Evolutionary conservation across 192 early-diverging fungal genomes (phyloP).

Genomic region (Umbelopsis ramanniana): DNA sequence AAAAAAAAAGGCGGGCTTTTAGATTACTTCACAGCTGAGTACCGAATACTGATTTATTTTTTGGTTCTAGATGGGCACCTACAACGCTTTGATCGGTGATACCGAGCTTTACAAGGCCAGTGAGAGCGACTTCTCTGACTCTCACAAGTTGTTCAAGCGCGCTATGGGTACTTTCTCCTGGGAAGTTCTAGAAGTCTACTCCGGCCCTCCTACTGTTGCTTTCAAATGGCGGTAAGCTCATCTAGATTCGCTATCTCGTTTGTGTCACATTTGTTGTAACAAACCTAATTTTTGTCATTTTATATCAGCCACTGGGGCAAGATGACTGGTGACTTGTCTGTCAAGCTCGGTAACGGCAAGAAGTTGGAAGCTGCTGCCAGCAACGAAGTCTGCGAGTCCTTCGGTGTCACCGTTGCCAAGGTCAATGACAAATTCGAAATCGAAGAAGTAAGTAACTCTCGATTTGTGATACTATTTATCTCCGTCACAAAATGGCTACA

Average conservation of each 20-base stretch:
- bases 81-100: constrained; percentile 52
- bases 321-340: constrained; percentile 42
- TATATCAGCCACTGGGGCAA: constrained; percentile 41
- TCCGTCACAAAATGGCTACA: no score
- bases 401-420: constrained; percentile 45
- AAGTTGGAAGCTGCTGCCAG: constrained; percentile 44
- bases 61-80: constrained; percentile 41
- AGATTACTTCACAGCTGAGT: neutral
- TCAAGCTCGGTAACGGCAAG: constrained; percentile 40
- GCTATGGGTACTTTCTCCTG: constrained; percentile 45
- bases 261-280: neutral
- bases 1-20: neutral
- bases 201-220: constrained; percentile 49
- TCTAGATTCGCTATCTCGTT: neutral
- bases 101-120: constrained; percentile 48
- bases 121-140: constrained; percentile 46
- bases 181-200: constrained; percentile 50
- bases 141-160: constrained; percentile 49
- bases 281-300: neutral
- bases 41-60: neutral
- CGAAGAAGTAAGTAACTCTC: constrained; percentile 35
- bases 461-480: neutral
- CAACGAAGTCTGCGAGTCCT: constrained; percentile 42
- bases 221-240: constrained; percentile 48
- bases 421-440: constrained; percentile 51